Base-by-base conservation (phyloP, 2,329 filamentous ascomycete genomes). In the Lachnellula hyalina region DNA sequence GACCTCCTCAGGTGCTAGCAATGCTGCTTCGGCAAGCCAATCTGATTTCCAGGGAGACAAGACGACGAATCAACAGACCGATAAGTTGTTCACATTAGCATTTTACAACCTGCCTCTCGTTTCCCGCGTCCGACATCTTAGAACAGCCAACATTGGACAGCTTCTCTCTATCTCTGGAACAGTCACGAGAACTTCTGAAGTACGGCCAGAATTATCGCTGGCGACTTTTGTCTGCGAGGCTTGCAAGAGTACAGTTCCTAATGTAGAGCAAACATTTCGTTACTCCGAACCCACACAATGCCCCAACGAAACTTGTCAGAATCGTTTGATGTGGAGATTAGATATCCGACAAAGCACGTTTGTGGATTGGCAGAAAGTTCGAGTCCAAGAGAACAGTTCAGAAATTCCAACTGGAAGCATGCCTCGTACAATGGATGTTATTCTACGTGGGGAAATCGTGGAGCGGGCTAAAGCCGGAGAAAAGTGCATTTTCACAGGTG, bases 401-500 rank as follows among this genome's bases (percentile, higher is more conserved):
- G 94, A 99, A 70, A 99, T 99, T 38, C 94, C 94, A 0, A 99
- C 94, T 0, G 94, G 94, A 52, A 96, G 92, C 74, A 99, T 99
- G 94, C 94, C 94, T 23, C 83, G 94, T 56, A 99, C 94, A 2
- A 94, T 99, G 83, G 94, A 99, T 67, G 88, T 99, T 42, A 96
- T 99, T 63, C 74, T 99, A 35, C 86, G 94, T 57, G 94, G 94
- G 67, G 94, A 99, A 71, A 96, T 99, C 76, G 94, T 99, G 25
- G 94, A 99, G 67, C 85, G 94, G 50, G 92, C 93, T 51, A 97
- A 97, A 76, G 94, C 94, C 48, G 94, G 94, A 61, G 94, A 99
- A 73, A 96, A 96, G 73, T 99, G 94, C 71, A 90, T 99, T 67
- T 99, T 99, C 72, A 97, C 93, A 0, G 94, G 94, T 61, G 92